A percentile compares a stretch with the other conserved stretches of the same genome.
Evolutionary conservation across 495 filamentous ascomycete species (phyloP).

Genomic region (Filosporella fistucella): DNA sequence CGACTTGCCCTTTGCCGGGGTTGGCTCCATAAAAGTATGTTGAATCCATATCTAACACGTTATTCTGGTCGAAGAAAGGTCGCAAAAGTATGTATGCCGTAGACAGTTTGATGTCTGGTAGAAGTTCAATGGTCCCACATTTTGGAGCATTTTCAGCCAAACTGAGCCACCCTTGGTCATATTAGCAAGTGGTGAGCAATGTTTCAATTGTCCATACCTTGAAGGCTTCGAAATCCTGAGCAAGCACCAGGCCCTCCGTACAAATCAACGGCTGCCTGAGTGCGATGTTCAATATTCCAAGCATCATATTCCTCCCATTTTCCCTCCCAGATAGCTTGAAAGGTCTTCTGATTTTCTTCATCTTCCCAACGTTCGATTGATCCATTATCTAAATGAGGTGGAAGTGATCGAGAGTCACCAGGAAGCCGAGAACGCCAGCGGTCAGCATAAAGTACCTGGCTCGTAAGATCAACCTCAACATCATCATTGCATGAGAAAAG

Average conservation of each 20-base stretch:
- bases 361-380: slow-evolving; percentile 85
- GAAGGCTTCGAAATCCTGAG: slow-evolving; percentile 81
- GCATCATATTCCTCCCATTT: slow-evolving; percentile 80
- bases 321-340: slow-evolving; percentile 77
- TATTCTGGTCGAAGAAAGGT: slow-evolving; percentile 70
- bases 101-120: slow-evolving; percentile 66
- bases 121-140: slow-evolving; percentile 77
- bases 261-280: slow-evolving; percentile 67
- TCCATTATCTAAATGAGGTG: slow-evolving; percentile 82
- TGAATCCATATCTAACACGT: neutral
- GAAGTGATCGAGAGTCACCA: slow-evolving; percentile 74
- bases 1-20: slow-evolving; percentile 73
- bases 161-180: slow-evolving; percentile 84
- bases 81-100: slow-evolving; percentile 78
- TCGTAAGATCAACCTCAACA: slow-evolving; percentile 51
- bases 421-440: slow-evolving; percentile 73
- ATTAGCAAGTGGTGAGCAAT: too few species aligned
- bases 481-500: slow-evolving; percentile 64
- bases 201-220: too few species aligned
- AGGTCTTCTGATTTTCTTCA: slow-evolving; percentile 67
- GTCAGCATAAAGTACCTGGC: slow-evolving; percentile 74
- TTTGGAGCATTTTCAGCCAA: slow-evolving; percentile 68
- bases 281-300: slow-evolving; percentile 69
- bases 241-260: slow-evolving; percentile 82
- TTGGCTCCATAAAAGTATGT: slow-evolving; percentile 50